Percentiles rank a stretch among this genome's conserved stretches.
Evolutionary conservation across 1,139 yeast genomes (phyloP).

Genomic region (Hansenula anomala): DNA sequence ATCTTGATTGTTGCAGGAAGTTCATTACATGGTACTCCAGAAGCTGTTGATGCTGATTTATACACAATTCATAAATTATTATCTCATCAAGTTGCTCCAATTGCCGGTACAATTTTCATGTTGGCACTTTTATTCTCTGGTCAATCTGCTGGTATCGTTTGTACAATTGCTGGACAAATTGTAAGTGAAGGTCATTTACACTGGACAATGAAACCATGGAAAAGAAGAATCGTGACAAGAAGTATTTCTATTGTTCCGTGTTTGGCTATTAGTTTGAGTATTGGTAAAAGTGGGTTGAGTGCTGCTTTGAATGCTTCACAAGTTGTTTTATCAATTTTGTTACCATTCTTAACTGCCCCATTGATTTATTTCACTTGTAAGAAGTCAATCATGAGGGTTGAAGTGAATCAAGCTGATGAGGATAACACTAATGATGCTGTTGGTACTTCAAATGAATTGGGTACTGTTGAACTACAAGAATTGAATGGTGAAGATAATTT

Average conservation of each 20-base stretch:
- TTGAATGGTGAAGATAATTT: slow-evolving; percentile 2
- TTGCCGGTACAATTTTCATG: slow-evolving; percentile 75
- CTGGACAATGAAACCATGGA: slow-evolving; percentile 76
- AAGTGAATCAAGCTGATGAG: slow-evolving; percentile 24
- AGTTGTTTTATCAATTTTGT: slow-evolving; percentile 63
- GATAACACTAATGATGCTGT: too few species aligned
- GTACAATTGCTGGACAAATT: slow-evolving; percentile 85
- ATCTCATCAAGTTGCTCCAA: slow-evolving; percentile 54
- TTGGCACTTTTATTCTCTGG: slow-evolving; percentile 72
- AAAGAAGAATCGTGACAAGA: slow-evolving; percentile 67
- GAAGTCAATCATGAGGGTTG: slow-evolving; percentile 56
- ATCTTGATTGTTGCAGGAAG: slow-evolving; percentile 74
- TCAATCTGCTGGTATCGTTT: slow-evolving; percentile 80
- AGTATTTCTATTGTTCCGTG: slow-evolving; percentile 71
- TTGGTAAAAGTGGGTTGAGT: slow-evolving; percentile 63
- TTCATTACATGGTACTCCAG: slow-evolving; percentile 60
- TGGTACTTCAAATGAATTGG: too few species aligned
- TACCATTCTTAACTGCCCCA: slow-evolving; percentile 77
- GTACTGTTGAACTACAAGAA: slow-evolving; percentile 5
- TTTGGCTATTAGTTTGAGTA: slow-evolving; percentile 50
- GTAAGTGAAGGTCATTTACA: slow-evolving; percentile 79
- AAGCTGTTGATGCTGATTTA: slow-evolving; percentile 69
- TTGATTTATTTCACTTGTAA: slow-evolving; percentile 68
- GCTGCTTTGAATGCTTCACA: slow-evolving; percentile 71
- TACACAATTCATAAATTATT: slow-evolving; percentile 63